Percentiles rank a stretch among this genome's conserved stretches.
These are phyloP conservation scores for Tolypocladium sp. DNA, from an alignment of 2,329 filamentous ascomycete genomes.

Conservation along the genomic window DNA sequence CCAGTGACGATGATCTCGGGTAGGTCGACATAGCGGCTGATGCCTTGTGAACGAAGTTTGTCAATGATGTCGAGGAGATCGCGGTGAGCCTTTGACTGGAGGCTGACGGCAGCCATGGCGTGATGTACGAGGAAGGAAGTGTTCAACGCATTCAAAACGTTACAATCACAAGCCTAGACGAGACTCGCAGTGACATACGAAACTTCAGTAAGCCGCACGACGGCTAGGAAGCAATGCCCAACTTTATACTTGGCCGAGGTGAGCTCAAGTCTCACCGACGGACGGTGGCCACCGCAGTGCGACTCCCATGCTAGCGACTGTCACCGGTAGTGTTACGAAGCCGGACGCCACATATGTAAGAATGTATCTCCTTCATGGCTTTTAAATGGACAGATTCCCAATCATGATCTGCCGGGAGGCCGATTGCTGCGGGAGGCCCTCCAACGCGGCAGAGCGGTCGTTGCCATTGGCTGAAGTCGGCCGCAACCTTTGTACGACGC, in stretches of 20 bases:
- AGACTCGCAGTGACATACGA: background rate
- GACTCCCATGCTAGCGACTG: too few relatives aligned
- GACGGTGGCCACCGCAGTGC: too few relatives aligned
- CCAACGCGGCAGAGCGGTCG: background rate
- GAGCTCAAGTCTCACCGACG: too few relatives aligned
- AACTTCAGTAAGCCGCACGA: background rate
- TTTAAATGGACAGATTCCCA: background rate
- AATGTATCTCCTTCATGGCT: too few relatives aligned
- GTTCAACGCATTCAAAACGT: too few relatives aligned
- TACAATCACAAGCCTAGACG: background rate
- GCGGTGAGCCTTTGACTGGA: conserved; percentile 6
- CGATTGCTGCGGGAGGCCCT: background rate
- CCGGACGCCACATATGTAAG: too few relatives aligned
- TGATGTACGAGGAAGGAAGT: conserved; percentile 9
- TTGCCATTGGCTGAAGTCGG: background rate
- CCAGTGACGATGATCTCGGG: conserved; percentile 49
- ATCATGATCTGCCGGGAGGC: background rate
- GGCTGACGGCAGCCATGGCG: conserved; percentile 3
- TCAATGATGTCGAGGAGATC: conserved; percentile 10
- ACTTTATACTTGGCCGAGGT: too few relatives aligned
- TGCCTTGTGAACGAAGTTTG: conserved; percentile 6
- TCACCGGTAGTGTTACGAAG: too few relatives aligned
- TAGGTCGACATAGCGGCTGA: conserved; percentile 21
- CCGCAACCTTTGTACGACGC: background rate
- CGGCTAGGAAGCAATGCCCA: too few relatives aligned